Evolutionary conservation across 306 rosid species (phyloP).

Genomic region (Sindora glabra): DNA sequence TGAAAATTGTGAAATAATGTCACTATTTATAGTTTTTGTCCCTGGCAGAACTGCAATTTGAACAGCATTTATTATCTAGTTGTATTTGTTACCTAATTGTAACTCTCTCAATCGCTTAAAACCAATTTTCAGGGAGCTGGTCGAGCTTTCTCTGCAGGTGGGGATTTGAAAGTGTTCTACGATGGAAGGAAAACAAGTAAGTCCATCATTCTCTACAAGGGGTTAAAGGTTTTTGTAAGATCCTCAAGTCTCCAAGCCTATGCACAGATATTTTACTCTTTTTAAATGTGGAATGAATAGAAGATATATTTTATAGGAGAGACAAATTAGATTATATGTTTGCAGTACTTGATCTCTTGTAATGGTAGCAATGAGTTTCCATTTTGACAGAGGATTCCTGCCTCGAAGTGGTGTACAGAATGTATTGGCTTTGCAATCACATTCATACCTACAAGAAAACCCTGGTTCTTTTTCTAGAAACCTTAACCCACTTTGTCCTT

Average conservation of each 20-base stretch:
- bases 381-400: slow-evolving; percentile 71
- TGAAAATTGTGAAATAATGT: neutral
- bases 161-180: slow-evolving; percentile 83
- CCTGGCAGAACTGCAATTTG: neutral
- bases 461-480: slow-evolving; percentile 31
- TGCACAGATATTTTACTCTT: neutral
- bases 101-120: neutral
- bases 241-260: neutral
- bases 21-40: neutral
- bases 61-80: neutral
- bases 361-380: slow-evolving; percentile 5
- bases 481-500: neutral
- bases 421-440: slow-evolving; percentile 92
- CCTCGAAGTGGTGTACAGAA: slow-evolving; percentile 81
- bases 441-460: slow-evolving; percentile 88
- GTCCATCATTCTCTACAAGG: neutral
- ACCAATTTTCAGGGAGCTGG: slow-evolving; percentile 64
- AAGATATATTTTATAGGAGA: neutral
- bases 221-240: neutral
- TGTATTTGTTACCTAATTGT: neutral
- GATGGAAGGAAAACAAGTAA: slow-evolving; percentile 69
- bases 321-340: neutral
- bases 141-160: slow-evolving; percentile 92
- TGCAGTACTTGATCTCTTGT: neutral
- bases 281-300: neutral